phyloP scores from a whole-genome alignment of 2,329 filamentous ascomycete species.

The Paracoccidioides lutzii region DNA sequence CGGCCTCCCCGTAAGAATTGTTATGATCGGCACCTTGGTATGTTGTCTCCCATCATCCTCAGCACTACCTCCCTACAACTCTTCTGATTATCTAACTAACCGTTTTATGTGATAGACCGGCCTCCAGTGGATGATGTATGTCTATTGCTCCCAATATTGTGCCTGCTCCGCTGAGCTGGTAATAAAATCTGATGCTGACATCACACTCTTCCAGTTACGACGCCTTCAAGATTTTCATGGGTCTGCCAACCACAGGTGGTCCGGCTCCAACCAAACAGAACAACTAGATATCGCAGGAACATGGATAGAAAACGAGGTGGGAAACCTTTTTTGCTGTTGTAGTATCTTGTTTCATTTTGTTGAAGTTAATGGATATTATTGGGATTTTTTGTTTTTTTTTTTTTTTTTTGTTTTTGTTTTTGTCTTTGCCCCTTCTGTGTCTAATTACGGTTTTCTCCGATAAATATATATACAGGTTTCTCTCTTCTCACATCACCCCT shows the following conservation, averaged over 20 bases:
- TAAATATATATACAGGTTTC: too few relatives aligned
- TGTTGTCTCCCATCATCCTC: conserved; percentile 9
- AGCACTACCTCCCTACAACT: neutral
- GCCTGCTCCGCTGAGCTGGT: too few relatives aligned
- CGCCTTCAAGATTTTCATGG: conserved; percentile 84
- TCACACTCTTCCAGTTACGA: conserved; percentile 36
- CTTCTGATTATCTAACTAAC: conserved; percentile 11
- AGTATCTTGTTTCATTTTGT: neutral
- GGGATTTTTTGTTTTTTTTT: neutral
- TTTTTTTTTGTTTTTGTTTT: neutral
- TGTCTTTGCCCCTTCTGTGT: neutral
- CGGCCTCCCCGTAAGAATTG: conserved; percentile 69
- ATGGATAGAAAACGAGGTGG: neutral
- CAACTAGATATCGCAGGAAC: neutral
- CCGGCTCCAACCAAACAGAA: conserved; percentile 41
- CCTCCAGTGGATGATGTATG: conserved; percentile 89
- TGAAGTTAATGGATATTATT: neutral
- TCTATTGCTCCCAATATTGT: conserved; percentile 14
- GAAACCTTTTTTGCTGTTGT: neutral
- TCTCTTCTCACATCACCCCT: too few relatives aligned
- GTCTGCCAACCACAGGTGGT: conserved; percentile 70
- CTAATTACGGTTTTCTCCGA: neutral
- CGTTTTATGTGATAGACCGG: conserved; percentile 42
- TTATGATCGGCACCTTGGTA: conserved; percentile 68
- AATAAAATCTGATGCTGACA: conserved; percentile 14